These are phyloP conservation scores for Naganishia friedmannii DNA, from an alignment of 768 basidiomycete species.

Conservation along the genomic window DNA sequence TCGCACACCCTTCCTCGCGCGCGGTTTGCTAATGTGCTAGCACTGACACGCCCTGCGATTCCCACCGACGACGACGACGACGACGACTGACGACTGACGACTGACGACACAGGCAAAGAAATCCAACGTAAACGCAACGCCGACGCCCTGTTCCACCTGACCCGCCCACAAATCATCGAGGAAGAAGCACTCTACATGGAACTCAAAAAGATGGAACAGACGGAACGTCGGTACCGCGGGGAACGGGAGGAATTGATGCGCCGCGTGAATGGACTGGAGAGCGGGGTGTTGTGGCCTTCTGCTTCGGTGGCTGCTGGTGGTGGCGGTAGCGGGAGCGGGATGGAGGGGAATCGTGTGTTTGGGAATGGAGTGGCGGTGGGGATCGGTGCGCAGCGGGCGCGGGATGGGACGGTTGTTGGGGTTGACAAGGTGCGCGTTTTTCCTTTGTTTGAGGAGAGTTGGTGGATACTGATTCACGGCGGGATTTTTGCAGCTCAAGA, in stretches of 20 bases:
- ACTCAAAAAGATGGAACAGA: slow-evolving; percentile 91
- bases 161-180: slow-evolving; percentile 82
- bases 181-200: slow-evolving; percentile 93
- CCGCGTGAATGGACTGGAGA: slow-evolving; percentile 79
- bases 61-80: too few relatives aligned
- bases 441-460: neutral
- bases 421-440: slow-evolving; percentile 49
- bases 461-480: too few relatives aligned
- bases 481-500: slow-evolving; percentile 40
- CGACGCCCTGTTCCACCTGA: slow-evolving; percentile 78
- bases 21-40: too few relatives aligned
- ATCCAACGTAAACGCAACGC: slow-evolving; percentile 83
- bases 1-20: neutral
- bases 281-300: slow-evolving; percentile 65
- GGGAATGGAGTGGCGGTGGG: slow-evolving; percentile 27
- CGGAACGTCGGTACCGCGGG: slow-evolving; percentile 77
- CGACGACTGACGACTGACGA: too few relatives aligned
- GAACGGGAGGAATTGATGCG: slow-evolving; percentile 84
- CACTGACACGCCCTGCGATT: too few relatives aligned
- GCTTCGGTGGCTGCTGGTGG: slow-evolving; percentile 57
- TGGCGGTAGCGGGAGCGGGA: too few relatives aligned
- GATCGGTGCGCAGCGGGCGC: slow-evolving; percentile 24
- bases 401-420: slow-evolving; percentile 33
- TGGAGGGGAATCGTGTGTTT: slow-evolving; percentile 30
- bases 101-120: slow-evolving; percentile 89